Conservation (phyloP, 805 yeast species). For the Blastobotrys parvus region DNA sequence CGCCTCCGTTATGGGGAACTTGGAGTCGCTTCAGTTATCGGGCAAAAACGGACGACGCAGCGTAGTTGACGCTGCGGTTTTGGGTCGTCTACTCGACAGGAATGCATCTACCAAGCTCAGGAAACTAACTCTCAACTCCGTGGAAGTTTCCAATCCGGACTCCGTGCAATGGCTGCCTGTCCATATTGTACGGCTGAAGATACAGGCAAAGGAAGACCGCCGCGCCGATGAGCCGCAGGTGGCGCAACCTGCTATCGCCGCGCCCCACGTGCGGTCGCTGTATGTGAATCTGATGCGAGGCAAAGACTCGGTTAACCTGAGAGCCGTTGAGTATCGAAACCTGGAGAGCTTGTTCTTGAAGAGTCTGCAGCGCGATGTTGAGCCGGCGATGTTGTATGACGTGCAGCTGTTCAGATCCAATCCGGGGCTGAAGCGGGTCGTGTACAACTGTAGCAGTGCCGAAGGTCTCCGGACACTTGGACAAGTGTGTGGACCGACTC, state of each 20-base stretch:
- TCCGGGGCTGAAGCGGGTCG: conserved; percentile 3
- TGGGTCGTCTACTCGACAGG: not conserved
- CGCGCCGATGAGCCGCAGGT: not conserved
- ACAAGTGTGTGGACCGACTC: conserved; percentile 1
- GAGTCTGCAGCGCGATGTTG: not conserved
- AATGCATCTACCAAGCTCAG: not conserved
- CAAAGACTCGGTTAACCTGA: conserved; percentile 2
- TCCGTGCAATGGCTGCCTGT: conserved; percentile 2
- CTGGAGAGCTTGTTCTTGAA: conserved; percentile 2
- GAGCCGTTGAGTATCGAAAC: not conserved
- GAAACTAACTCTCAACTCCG: conserved; percentile 1
- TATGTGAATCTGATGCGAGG: conserved; percentile 5
- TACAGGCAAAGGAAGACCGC: conserved; percentile 1
- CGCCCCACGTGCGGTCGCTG: conserved; percentile 1
- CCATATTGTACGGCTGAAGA: not conserved
- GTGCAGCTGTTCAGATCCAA: conserved; percentile 4
- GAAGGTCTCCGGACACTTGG: conserved; percentile 1
- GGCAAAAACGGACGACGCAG: not conserved
- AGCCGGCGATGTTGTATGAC: not conserved
- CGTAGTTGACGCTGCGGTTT: not conserved
- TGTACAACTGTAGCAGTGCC: conserved; percentile 1
- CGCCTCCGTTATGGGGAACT: not conserved
- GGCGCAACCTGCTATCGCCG: not conserved
- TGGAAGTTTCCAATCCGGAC: conserved; percentile 1
- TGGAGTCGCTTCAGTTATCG: not conserved